Base-by-base conservation (phyloP, 495 filamentous ascomycete genomes). In the Penicillium psychrofluorescens region DNA sequence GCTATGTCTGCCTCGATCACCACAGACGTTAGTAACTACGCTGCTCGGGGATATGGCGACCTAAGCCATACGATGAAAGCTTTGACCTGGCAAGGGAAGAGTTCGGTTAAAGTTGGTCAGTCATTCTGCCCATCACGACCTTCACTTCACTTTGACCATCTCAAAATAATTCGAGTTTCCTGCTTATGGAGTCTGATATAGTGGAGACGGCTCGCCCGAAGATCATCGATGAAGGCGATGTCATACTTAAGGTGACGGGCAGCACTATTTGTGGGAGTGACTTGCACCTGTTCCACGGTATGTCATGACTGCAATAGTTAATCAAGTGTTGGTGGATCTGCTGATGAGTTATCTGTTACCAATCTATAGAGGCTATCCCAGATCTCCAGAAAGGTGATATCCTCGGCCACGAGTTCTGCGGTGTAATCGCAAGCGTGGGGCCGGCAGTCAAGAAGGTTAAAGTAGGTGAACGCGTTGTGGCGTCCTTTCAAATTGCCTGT, bases 401-500 rank as follows among this genome's bases (percentile, higher is more conserved):
- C 39, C 74, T 95, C 0, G 90, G 90, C 37, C 88, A 95, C 59
- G 90, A 95, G 51, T 94, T 88, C 67, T 90, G 84, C 56, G 90
- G 90, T 35, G 63, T 88, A 12, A 81, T 94, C 7, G 86, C 91
- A 29, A 68, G 75, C 11, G 72, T 87, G 6, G 90, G 89, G 0
- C 63, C 78, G 0, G 74, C 49, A 0, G 77, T 83, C 2, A 81
- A 64, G 40, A 75, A 70, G 0, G 61, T 83, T 30, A 75, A 83
- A 52, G 60, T 65, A 11, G 90, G 89, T n/a, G 78, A 91, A 43
- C 71, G 90, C 14, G 90, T 91, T 15, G 88, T 96, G 7, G 86
- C 81, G 0, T 83, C 80, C 8, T 95, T 95, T 72, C 87, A 89
- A 54, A 95, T 95, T 61, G 83, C 88, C 0, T 75, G 72, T 49